phyloP scores from a whole-genome alignment of 176 grass and related monocot genomes.

The Zizania latifolia region DNA sequence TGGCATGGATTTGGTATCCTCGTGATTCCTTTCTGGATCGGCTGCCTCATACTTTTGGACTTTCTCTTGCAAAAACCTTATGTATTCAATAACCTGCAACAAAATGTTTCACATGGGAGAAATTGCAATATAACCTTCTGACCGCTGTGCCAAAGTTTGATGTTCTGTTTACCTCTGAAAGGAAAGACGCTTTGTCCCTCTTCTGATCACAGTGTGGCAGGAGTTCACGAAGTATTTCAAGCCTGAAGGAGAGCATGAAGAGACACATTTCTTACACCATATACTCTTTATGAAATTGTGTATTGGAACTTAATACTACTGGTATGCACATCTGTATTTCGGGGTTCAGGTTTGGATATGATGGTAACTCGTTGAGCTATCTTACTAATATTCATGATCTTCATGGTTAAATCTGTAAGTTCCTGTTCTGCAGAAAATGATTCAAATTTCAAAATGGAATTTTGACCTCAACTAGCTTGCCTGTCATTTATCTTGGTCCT shows the following conservation, averaged over 20 bases:
- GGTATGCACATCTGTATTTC: neutral
- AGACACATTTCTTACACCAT: neutral
- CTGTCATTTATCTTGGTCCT: constrained; percentile 99
- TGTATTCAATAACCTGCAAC: constrained; percentile 89
- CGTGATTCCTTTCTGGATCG: constrained; percentile 48
- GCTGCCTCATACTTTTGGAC: constrained; percentile 59
- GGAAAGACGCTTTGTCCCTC: constrained; percentile 96
- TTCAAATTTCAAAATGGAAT: neutral
- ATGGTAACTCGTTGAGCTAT: neutral
- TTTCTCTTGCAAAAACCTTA: constrained; percentile 85
- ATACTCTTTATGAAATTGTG: neutral
- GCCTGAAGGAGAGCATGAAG: constrained; percentile 37
- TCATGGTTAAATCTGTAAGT: neutral
- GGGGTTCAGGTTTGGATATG: neutral
- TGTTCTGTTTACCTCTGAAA: constrained; percentile 58
- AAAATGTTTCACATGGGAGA: neutral
- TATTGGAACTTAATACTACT: neutral
- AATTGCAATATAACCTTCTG: neutral
- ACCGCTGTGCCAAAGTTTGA: neutral
- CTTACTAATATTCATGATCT: neutral
- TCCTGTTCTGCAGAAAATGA: neutral
- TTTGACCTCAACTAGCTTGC: constrained; percentile 37
- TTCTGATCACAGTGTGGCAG: constrained; percentile 89
- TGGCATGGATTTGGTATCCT: constrained; percentile 62
- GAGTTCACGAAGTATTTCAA: constrained; percentile 81